Conservation (phyloP, 306 rosid genomes). For the Trichosanthes truncata region DNA sequence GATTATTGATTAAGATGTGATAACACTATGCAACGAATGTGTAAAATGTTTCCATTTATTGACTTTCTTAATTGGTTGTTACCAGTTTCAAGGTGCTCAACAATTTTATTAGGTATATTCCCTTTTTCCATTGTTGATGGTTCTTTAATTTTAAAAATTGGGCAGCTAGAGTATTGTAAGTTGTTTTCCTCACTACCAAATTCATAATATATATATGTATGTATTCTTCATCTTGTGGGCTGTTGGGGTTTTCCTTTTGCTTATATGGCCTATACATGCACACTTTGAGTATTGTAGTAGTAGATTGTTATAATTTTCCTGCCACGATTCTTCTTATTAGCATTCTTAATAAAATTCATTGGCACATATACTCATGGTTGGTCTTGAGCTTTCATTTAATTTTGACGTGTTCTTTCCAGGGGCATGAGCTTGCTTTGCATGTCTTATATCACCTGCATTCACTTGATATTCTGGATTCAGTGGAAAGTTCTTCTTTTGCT, state of each 20-base stretch:
- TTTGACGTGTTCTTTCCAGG: conserved; percentile 45
- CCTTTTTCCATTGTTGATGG: neutral
- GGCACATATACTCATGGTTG: neutral
- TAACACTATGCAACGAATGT: neutral
- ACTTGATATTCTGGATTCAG: conserved; percentile 42
- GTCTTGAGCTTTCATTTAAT: neutral
- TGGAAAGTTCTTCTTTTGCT: conserved; percentile 38
- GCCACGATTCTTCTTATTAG: neutral
- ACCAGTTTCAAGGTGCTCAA: neutral
- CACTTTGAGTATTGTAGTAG: neutral
- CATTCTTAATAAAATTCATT: neutral
- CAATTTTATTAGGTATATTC: neutral
- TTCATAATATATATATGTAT: neutral
- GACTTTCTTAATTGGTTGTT: neutral
- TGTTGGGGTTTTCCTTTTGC: neutral
- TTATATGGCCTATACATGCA: neutral
- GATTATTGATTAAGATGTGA: neutral
- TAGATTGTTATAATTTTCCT: neutral
- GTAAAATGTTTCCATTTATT: neutral
- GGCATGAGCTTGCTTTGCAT: conserved; percentile 86
- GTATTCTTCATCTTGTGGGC: neutral
- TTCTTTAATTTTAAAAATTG: neutral
- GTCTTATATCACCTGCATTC: conserved; percentile 78
- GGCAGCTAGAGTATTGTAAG: neutral
- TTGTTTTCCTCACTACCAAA: neutral